Evolutionary conservation across 768 basidiomycete genomes (phyloP), one percentile per base, ranked within the genome.

Genomic region (Rossbeevera mucosa): DNA sequence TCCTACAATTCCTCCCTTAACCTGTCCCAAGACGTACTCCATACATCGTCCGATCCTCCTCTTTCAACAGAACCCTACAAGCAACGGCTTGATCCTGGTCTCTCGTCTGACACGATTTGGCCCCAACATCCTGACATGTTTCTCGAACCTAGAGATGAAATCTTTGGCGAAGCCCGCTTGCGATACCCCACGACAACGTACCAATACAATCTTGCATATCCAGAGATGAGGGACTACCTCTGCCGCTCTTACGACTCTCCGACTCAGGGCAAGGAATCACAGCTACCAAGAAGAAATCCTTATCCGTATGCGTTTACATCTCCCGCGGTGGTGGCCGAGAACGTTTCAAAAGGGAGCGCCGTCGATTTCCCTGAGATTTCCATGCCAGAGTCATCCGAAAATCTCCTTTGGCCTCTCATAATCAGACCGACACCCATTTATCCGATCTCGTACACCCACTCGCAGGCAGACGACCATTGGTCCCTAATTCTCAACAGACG

Each of bases 371-470:
- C 45, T 5, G 33, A 41, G 29, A 48, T 33, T 26, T n/a, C 43
- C 8, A 20, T 29, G 30, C 49, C 51, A 28, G 55, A 50, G 45
- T 36, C 57, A n/a, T 44, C 48, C 16, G 54, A 58, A 31, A 26
- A 51, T 26, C 42, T 51, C 31, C 47, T 53, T 40, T 50, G 59
- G 21, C 64, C 65, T 30, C 44, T 52, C 36, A 33, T 71, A 22
- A 50, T 70, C 52, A 65, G 51, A 49, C 69, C 67, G 8, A 69
- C 54, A 20, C 63, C 67, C 7, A 20, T 62, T 36, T 71, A 69
- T 45, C 68, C 67, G 0, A 38, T 48, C 22, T 58, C 67, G 20
- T 68, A 65, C 44, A 13, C 51, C 42, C 59, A 52, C 28, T 36
- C 50, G 14, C 28, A 16, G 20, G 33, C 33, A 30, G 41, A 47